A percentile compares a stretch with the other conserved stretches of the same genome.
phyloP scores from a whole-genome alignment of 192 early-diverging fungal species.

The Coemansia sp. region DNA sequence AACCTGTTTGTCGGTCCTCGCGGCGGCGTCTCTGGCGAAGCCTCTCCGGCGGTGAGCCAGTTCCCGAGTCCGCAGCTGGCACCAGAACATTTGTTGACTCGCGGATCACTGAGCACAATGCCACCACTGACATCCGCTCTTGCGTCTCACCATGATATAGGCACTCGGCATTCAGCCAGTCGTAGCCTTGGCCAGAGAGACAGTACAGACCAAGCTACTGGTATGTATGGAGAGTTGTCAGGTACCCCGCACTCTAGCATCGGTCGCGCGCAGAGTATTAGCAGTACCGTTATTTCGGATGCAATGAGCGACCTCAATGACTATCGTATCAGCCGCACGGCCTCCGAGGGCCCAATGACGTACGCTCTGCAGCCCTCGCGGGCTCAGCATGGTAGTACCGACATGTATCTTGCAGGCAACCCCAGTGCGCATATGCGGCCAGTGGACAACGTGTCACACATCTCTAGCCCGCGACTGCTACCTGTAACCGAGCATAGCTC shows the following conservation, averaged over 20 bases:
- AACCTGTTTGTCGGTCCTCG: slow-evolving; percentile 19
- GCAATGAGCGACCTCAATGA: slow-evolving; percentile 24
- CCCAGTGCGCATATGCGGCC: slow-evolving; percentile 16
- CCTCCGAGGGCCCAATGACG: slow-evolving; percentile 17
- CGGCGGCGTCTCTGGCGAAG: slow-evolving; percentile 39
- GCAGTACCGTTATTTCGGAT: slow-evolving; percentile 9
- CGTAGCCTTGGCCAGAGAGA: slow-evolving; percentile 10
- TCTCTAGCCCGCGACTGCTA: slow-evolving; percentile 36
- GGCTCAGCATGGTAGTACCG: slow-evolving; percentile 13
- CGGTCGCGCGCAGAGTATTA: slow-evolving; percentile 15
- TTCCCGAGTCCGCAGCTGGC: slow-evolving; percentile 50
- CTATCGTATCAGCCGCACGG: slow-evolving; percentile 25
- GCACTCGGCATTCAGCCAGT: neutral
- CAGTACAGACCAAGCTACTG: neutral
- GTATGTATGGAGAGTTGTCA: neutral
- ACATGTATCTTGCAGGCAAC: slow-evolving; percentile 11
- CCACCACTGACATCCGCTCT: slow-evolving; percentile 43
- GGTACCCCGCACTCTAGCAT: slow-evolving; percentile 12
- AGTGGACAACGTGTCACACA: slow-evolving; percentile 12
- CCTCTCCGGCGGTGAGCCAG: slow-evolving; percentile 50
- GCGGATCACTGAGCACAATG: slow-evolving; percentile 19
- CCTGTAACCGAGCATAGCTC: slow-evolving; percentile 44
- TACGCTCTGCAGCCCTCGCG: slow-evolving; percentile 11
- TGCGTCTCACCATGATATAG: slow-evolving; percentile 18
- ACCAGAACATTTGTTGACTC: slow-evolving; percentile 29